These are phyloP conservation scores for Microstroma glucosiphilum DNA, from an alignment of 1,284 basidiomycete species.

Conservation along the genomic window DNA sequence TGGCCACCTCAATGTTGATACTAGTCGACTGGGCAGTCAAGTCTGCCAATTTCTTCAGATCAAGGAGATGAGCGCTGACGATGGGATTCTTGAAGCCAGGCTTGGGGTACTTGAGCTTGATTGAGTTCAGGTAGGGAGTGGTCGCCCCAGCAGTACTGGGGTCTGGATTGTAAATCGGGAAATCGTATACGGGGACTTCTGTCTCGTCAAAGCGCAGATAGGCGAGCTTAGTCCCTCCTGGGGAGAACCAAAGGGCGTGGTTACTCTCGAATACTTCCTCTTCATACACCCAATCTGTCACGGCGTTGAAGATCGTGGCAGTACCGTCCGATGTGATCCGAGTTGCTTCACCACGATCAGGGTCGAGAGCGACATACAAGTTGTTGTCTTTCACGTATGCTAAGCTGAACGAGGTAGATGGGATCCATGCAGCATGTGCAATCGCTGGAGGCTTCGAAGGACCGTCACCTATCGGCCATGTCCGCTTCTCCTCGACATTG, in stretches of 20 bases:
- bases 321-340: conserved; percentile 77
- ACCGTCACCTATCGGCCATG: conserved; percentile 56
- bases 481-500: conserved; percentile 61
- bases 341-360: conserved; percentile 53
- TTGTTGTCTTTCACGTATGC: conserved; percentile 36
- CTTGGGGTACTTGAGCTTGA: conserved; percentile 54
- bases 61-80: conserved; percentile 67
- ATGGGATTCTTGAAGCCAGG: conserved; percentile 85
- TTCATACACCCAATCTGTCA: conserved; percentile 69
- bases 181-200: conserved; percentile 72
- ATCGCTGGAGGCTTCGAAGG: conserved; percentile 18
- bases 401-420: conserved; percentile 13
- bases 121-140: conserved; percentile 29
- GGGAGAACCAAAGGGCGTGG: conserved; percentile 68
- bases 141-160: conserved; percentile 7
- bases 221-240: conserved; percentile 70
- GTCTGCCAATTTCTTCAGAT: conserved; percentile 14
- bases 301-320: conserved; percentile 79
- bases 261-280: conserved; percentile 63
- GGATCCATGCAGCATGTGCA: conserved; percentile 24
- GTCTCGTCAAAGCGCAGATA: conserved; percentile 85
- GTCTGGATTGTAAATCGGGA: conserved; percentile 65
- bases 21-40: not conserved
- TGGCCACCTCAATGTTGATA: conserved; percentile 12
- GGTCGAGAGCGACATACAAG: conserved; percentile 23